Evolutionary conservation across 495 filamentous ascomycete species (phyloP).

Genomic region (Penicillium argentinense): DNA sequence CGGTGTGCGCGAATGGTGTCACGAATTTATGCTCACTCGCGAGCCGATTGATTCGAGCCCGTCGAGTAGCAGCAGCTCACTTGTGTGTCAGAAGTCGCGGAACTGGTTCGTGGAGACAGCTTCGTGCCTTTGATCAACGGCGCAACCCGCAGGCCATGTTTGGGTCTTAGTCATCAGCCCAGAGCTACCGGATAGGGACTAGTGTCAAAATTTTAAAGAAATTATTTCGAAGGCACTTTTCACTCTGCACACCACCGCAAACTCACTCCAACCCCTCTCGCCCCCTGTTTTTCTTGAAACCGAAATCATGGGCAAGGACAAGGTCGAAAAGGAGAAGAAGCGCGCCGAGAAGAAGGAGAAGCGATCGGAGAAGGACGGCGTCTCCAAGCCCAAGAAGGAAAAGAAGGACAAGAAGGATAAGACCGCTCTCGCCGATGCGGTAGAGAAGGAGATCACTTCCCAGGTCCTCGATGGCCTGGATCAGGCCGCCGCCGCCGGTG

Average conservation of each 20-base stretch:
- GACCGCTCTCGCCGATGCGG: conserved; percentile 57
- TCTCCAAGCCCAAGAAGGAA: conserved; percentile 63
- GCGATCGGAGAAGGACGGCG: conserved; percentile 72
- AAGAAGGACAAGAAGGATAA: conserved; percentile 74
- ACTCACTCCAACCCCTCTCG: conserved; percentile 17
- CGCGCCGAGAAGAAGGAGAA: conserved; percentile 81
- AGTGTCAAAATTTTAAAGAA: conserved; percentile 47
- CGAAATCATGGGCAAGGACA: conserved; percentile 55
- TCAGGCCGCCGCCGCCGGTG: conserved; percentile 42
- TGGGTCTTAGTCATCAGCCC: conserved; percentile 37
- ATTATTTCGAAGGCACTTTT: conserved; percentile 43
- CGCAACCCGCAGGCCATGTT: conserved; percentile 14
- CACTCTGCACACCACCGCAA: conserved; percentile 29
- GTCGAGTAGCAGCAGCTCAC: neutral
- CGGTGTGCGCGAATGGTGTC: neutral
- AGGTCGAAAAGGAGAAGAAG: conserved; percentile 65
- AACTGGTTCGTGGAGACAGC: neutral
- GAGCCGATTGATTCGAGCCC: neutral
- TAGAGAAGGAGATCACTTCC: conserved; percentile 61
- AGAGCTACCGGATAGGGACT: conserved; percentile 28
- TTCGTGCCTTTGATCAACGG: neutral
- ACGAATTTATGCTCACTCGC: neutral
- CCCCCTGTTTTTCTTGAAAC: conserved; percentile 17
- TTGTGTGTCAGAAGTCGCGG: neutral
- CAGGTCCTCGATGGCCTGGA: conserved; percentile 53